Percentiles rank a stretch among this genome's conserved stretches.
phyloP scores from a whole-genome alignment of 176 grass and related monocot species.

The Tuctoria greenei region DNA sequence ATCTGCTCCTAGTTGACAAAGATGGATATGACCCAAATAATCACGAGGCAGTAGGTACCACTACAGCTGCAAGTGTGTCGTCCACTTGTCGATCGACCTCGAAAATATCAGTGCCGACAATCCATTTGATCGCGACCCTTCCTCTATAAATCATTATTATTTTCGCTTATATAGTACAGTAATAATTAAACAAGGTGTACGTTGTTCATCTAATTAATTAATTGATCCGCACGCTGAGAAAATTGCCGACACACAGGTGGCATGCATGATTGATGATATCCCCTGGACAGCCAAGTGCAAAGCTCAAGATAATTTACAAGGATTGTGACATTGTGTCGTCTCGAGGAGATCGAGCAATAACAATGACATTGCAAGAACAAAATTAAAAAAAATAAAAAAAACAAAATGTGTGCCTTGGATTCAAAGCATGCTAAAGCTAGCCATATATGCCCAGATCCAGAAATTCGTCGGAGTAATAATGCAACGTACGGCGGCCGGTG shows the following conservation, averaged over 20 bases:
- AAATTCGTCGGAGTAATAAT: too few relatives aligned
- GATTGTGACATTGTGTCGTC: not conserved
- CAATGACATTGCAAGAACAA: too few relatives aligned
- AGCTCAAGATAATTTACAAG: not conserved
- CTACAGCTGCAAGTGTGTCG: constrained; percentile 13
- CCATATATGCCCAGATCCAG: too few relatives aligned
- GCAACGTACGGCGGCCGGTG: too few relatives aligned
- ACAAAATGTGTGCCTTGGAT: too few relatives aligned
- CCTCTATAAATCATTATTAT: not conserved
- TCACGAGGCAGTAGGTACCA: not conserved
- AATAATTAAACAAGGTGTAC: not conserved
- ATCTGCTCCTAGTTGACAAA: too few relatives aligned
- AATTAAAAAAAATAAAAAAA: too few relatives aligned
- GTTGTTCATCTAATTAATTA: not conserved
- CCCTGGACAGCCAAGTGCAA: not conserved
- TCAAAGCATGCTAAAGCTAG: too few relatives aligned
- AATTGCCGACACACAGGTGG: not conserved
- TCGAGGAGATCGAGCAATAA: too few relatives aligned
- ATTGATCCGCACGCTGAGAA: not conserved
- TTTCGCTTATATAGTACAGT: too few relatives aligned
- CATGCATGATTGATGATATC: not conserved
- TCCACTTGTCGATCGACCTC: constrained; percentile 17
- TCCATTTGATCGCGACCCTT: not conserved
- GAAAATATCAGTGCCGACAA: constrained; percentile 6
- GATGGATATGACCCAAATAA: too few relatives aligned